Evolutionary conservation across 768 basidiomycete species (phyloP), one percentile per base, ranked within the genome.

Genomic region (Russula lepida): DNA sequence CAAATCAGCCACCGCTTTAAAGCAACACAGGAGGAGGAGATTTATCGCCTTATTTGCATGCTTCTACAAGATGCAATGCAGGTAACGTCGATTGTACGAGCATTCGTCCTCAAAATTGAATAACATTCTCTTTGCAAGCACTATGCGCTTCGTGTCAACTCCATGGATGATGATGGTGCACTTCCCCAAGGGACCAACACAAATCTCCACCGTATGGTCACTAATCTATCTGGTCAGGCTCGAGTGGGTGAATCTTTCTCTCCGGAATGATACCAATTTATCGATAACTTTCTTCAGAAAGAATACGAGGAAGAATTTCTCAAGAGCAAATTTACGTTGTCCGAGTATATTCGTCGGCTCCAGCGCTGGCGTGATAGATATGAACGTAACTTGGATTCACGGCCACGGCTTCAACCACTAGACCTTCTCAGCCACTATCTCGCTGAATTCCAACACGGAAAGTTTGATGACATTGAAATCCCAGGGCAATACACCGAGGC

Each of bases 401-500:
- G 92, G 44, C 92, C 93, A 48, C 84, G 88, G 39, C 73, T 86
- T 47, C 93, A 95, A 68, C 84, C 92, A 5, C 76, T 99, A 58
- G 94, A 97, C 64, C 77, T 85, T 51, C 77, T 91, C 46, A 93
- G 92, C 65, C 93, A 95, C 73, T 97, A 94, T 74, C 77, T 99
- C 68, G 89, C 92, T 7, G 97, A 98, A 73, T 99, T 98, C 78
- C 95, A 98, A 67, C 94, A 98, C 72, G 86, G 85, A 69, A 97
- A 94, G 71, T 93, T 95, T 53, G 97, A 98, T 65, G 95, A 99
- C 65, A 91, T 99, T 41, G 95, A 99, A 70, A 84, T 99, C 53
- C 95, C 95, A n/a, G 97, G 97, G 7, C 97, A 99, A 72, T 99
- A 99, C 71, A 89, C 93, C 0, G 92, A 98, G 82, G 94, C 90